Conservation (phyloP, 2,329 filamentous ascomycete genomes). For the Nothomitra cinnamomea region DNA sequence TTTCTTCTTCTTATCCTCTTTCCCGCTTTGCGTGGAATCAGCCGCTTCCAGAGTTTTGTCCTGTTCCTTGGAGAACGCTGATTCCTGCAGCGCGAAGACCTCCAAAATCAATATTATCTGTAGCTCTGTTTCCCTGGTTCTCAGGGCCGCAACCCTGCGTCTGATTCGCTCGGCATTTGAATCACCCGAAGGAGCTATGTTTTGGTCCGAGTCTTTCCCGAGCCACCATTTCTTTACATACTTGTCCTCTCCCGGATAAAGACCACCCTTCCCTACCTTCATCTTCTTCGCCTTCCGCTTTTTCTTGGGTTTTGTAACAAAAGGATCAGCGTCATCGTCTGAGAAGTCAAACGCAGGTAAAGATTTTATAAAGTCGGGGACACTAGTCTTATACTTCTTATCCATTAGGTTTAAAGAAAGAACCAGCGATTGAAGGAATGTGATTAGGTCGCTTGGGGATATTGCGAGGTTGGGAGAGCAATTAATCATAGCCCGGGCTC, state of each 20-base stretch:
- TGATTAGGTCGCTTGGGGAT: conserved; percentile 1
- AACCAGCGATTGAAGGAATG: conserved; percentile 8
- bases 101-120: conserved; percentile 33
- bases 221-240: conserved; percentile 30
- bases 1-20: conserved; percentile 4
- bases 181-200: conserved; percentile 15
- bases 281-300: conserved; percentile 20
- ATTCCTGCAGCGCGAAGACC: conserved; percentile 25
- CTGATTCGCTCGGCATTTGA: conserved; percentile 18
- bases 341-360: conserved; percentile 19
- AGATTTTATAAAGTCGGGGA: conserved; percentile 23
- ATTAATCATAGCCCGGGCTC: conserved; percentile 23
- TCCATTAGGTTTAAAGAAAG: conserved; percentile 20
- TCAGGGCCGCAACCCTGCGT: conserved; percentile 25
- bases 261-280: conserved; percentile 28
- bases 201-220: conserved; percentile 16
- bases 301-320: conserved; percentile 13
- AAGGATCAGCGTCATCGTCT: conserved; percentile 18
- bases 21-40: conserved; percentile 14
- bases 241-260: conserved; percentile 27
- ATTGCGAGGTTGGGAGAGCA: conserved; percentile 10
- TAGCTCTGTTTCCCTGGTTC: conserved; percentile 30
- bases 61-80: conserved; percentile 7
- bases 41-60: conserved; percentile 8
- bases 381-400: conserved; percentile 27